Conservation (phyloP, 768 basidiomycete genomes). For the Agrocybe praecox region DNA sequence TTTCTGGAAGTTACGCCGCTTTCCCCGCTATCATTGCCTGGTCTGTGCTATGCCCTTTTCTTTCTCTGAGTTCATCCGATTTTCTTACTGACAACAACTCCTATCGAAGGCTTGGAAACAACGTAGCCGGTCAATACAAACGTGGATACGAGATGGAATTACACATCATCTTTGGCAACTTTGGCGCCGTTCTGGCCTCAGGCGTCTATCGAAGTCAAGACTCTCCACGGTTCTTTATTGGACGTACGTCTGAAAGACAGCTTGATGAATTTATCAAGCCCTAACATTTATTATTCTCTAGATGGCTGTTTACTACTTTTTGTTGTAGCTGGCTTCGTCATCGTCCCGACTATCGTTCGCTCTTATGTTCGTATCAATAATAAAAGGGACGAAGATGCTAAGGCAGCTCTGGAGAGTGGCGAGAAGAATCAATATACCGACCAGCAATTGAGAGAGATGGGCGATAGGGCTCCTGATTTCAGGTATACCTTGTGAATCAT, state of each 20-base stretch:
- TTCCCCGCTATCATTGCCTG: constrained; percentile 66
- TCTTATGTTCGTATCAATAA: constrained; percentile 59
- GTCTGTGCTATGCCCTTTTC: too few relatives aligned
- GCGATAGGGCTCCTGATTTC: constrained; percentile 22
- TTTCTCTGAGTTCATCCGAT: neutral
- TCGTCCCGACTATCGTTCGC: constrained; percentile 48
- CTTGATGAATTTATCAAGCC: too few relatives aligned
- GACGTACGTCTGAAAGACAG: constrained; percentile 46
- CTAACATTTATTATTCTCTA: constrained; percentile 18
- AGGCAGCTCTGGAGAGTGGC: constrained; percentile 29
- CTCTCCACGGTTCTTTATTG: constrained; percentile 59
- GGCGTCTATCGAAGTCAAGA: constrained; percentile 65
- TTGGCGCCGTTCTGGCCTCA: constrained; percentile 62
- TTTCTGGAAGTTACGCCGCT: constrained; percentile 59
- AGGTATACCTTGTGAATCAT: too few relatives aligned
- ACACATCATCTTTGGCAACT: constrained; percentile 70
- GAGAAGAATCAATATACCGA: constrained; percentile 33
- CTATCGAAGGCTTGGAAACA: constrained; percentile 60
- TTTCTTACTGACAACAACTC: neutral
- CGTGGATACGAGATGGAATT: constrained; percentile 69
- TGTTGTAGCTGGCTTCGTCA: constrained; percentile 62
- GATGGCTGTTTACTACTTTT: constrained; percentile 71
- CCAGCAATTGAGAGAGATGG: constrained; percentile 33
- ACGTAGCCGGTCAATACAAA: constrained; percentile 70
- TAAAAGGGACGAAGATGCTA: constrained; percentile 43